phyloP scores from a whole-genome alignment of 352 stramenopile genomes.

The Globisporangium spinosum region DNA sequence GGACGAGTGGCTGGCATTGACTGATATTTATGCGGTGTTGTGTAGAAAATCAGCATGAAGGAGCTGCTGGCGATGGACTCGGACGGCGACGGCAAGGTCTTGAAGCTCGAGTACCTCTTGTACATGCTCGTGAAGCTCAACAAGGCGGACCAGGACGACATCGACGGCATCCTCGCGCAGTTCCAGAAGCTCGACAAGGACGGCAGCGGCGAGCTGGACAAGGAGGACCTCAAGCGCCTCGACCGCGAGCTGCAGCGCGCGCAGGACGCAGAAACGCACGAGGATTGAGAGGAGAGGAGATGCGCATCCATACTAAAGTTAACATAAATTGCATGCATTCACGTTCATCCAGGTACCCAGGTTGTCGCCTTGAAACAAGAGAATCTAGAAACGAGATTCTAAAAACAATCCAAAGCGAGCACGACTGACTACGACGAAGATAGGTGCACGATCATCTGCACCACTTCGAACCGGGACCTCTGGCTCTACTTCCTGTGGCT shows the following conservation, averaged over 20 bases:
- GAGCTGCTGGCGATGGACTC: slow-evolving; percentile 66
- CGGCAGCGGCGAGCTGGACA: slow-evolving; percentile 61
- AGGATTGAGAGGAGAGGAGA: neutral
- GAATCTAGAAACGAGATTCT: neutral
- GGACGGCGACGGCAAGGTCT: slow-evolving; percentile 65
- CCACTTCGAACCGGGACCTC: neutral
- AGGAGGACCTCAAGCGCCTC: slow-evolving; percentile 57
- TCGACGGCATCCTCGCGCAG: slow-evolving; percentile 58
- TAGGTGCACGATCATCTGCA: neutral
- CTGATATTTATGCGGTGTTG: neutral
- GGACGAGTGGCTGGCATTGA: neutral
- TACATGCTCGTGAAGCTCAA: slow-evolving; percentile 80
- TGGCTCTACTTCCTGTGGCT: neutral
- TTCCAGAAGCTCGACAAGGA: slow-evolving; percentile 67
- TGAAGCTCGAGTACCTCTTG: slow-evolving; percentile 57
- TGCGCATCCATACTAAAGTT: neutral
- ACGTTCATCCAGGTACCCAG: neutral
- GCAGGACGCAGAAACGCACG: slow-evolving; percentile 19
- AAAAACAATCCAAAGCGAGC: neutral
- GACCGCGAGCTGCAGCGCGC: slow-evolving; percentile 50
- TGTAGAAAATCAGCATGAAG: slow-evolving; percentile 67
- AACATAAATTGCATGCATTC: neutral
- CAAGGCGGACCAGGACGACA: slow-evolving; percentile 62
- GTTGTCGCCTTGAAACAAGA: neutral
- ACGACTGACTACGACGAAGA: neutral